These are phyloP conservation scores for Mycena vitilis DNA, from an alignment of 768 basidiomycete species.

Conservation along the genomic window DNA sequence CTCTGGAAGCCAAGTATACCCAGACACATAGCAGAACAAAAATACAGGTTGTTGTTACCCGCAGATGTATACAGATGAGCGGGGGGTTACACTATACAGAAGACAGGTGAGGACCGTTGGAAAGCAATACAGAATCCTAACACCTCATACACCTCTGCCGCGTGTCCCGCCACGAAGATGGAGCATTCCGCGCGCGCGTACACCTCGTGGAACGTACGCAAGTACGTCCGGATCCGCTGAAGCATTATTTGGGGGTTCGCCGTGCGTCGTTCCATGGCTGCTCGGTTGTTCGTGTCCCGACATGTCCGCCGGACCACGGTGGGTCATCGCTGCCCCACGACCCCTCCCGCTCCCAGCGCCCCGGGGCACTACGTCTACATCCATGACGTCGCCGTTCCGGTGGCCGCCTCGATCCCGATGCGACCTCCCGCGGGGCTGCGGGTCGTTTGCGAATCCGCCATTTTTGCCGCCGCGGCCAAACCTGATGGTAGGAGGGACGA, in stretches of 20 bases:
- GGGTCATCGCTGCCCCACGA: slow-evolving; percentile 13
- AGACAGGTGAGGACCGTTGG: not conserved
- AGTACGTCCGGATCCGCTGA: slow-evolving; percentile 18
- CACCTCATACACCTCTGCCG: slow-evolving; percentile 12
- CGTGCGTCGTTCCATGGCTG: not conserved
- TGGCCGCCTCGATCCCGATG: slow-evolving; percentile 26
- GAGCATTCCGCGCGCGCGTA: slow-evolving; percentile 29
- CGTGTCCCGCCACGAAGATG: slow-evolving; percentile 16
- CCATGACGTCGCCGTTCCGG: slow-evolving; percentile 36
- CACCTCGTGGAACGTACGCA: slow-evolving; percentile 31
- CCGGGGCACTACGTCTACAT: slow-evolving; percentile 21
- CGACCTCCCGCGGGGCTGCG: slow-evolving; percentile 18
- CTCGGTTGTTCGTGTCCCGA: not conserved
- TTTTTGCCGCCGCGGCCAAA: slow-evolving; percentile 79
- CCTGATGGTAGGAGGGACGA: slow-evolving; percentile 76
- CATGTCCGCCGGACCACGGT: not conserved
- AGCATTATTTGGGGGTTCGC: not conserved
- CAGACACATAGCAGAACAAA: too few species aligned
- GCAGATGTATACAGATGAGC: slow-evolving; percentile 3
- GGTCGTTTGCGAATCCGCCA: slow-evolving; percentile 56
- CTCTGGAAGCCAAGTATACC: too few species aligned
- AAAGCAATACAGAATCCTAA: slow-evolving; percentile 11
- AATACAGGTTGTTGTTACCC: not conserved
- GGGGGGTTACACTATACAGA: slow-evolving; percentile 3
- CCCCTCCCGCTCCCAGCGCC: slow-evolving; percentile 13